These are phyloP conservation scores for Penicillium bovifimosum DNA, from an alignment of 495 filamentous ascomycete genomes.

Conservation along the genomic window DNA sequence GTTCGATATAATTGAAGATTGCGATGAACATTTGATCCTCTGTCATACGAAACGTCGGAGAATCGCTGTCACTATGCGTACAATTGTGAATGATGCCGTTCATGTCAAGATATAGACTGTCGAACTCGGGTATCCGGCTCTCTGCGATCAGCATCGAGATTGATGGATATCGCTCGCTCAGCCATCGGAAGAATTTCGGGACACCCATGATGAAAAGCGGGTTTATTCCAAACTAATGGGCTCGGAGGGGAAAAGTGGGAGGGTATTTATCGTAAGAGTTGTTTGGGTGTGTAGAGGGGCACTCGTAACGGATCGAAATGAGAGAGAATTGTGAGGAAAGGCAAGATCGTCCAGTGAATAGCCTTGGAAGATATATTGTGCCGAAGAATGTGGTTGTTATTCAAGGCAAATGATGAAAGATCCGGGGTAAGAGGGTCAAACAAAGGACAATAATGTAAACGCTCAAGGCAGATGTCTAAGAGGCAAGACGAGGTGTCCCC, in stretches of 20 bases:
- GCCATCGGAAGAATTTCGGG: slow-evolving; percentile 93
- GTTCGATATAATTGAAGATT: slow-evolving; percentile 99
- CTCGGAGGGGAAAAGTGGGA: background rate
- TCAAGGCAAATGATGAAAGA: background rate
- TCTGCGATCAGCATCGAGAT: slow-evolving; percentile 99
- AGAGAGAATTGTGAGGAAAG: slow-evolving; percentile 5
- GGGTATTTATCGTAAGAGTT: slow-evolving; percentile 1
- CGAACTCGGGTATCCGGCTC: slow-evolving; percentile 98
- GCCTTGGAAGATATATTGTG: background rate
- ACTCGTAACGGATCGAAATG: background rate
- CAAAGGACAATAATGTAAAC: background rate
- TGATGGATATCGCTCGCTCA: slow-evolving; percentile 97
- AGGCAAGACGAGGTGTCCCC: slow-evolving; percentile 7
- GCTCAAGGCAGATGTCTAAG: slow-evolving; percentile 1
- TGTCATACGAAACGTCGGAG: slow-evolving; percentile 84
- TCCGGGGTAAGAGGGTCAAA: too few relatives aligned
- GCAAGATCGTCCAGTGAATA: background rate
- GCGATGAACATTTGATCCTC: slow-evolving; percentile 99
- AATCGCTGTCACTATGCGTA: slow-evolving; percentile 91
- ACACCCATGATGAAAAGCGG: slow-evolving; percentile 63
- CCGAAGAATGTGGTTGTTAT: background rate
- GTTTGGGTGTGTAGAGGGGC: background rate
- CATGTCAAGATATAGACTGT: slow-evolving; percentile 98
- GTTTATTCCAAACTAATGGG: background rate
- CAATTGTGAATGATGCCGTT: slow-evolving; percentile 99